Percentiles rank a stretch among this genome's conserved stretches.
Conservation (phyloP, 768 basidiomycete species). For the Psilocybe subaeruginosa region DNA sequence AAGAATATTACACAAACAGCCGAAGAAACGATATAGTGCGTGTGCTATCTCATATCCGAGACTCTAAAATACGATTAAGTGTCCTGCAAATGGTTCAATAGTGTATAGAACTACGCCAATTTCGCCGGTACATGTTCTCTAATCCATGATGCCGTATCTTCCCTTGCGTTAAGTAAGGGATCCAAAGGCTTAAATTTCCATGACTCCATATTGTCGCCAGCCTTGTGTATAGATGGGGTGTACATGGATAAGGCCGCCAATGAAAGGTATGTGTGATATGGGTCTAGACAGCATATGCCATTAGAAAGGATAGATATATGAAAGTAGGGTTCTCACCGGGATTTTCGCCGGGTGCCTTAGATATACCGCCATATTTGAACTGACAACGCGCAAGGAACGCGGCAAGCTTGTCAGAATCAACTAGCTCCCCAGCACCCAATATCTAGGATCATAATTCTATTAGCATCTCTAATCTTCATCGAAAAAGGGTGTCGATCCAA, state of each 20-base stretch:
- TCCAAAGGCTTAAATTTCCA: constrained; percentile 69
- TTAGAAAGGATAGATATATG: neutral
- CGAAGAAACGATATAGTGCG: neutral
- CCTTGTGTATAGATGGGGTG: constrained; percentile 41
- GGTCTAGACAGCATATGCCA: constrained; percentile 55
- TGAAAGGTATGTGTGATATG: constrained; percentile 93
- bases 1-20: neutral
- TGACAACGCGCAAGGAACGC: constrained; percentile 77
- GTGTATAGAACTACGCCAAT: neutral
- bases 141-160: constrained; percentile 70
- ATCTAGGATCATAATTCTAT: constrained; percentile 50
- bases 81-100: neutral
- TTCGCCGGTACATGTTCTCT: constrained; percentile 51
- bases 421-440: constrained; percentile 58
- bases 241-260: constrained; percentile 80
- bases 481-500: constrained; percentile 34
- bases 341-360: constrained; percentile 78
- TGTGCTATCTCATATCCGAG: neutral
- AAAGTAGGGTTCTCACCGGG: constrained; percentile 57
- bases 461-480: neutral
- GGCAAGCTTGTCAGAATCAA: constrained; percentile 59
- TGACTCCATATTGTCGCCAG: constrained; percentile 31
- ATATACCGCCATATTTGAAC: constrained; percentile 87
- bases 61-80: neutral
- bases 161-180: constrained; percentile 70